Conservation (phyloP, 139 green algal species). For the Mesotaenium endlicherianum region DNA sequence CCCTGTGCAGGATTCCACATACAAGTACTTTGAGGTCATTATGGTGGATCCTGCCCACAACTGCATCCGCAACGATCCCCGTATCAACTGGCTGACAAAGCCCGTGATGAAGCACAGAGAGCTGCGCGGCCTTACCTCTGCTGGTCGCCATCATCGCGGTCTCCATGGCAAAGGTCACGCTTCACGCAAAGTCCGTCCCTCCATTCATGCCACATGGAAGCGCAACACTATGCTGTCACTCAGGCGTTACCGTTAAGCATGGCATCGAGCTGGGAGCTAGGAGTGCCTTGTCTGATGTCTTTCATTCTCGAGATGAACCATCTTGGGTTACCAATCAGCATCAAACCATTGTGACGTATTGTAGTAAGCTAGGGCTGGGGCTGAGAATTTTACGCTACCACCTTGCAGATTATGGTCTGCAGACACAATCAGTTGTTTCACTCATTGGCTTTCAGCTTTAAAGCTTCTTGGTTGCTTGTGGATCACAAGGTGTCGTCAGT, state of each 20-base stretch:
- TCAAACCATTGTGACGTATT: too few species aligned
- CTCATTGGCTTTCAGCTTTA: too few species aligned
- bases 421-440: too few species aligned
- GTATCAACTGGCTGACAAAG: conserved; percentile 98
- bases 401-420: too few species aligned
- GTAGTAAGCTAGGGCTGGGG: too few species aligned
- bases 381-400: too few species aligned
- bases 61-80: conserved; percentile 91
- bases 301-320: too few species aligned
- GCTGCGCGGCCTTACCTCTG: conserved; percentile 91
- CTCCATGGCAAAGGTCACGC: conserved; percentile 77
- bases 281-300: too few species aligned
- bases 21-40: conserved; percentile 99
- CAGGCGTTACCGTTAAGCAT: conserved; percentile 86
- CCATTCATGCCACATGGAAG: conserved; percentile 82
- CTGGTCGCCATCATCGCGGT: conserved; percentile 89
- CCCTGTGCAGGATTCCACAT: conserved; percentile 98
- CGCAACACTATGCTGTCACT: conserved; percentile 86
- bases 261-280: too few species aligned
- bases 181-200: conserved; percentile 84
- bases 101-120: conserved; percentile 98
- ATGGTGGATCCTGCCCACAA: conserved; percentile 94
- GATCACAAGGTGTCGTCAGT: too few species aligned
- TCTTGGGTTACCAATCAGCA: too few species aligned
- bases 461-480: too few species aligned